Percentiles rank a stretch among this genome's conserved stretches.
Evolutionary conservation across 169 alveolate genomes (phyloP).

Genomic region (Plasmodium billcollinsi): DNA sequence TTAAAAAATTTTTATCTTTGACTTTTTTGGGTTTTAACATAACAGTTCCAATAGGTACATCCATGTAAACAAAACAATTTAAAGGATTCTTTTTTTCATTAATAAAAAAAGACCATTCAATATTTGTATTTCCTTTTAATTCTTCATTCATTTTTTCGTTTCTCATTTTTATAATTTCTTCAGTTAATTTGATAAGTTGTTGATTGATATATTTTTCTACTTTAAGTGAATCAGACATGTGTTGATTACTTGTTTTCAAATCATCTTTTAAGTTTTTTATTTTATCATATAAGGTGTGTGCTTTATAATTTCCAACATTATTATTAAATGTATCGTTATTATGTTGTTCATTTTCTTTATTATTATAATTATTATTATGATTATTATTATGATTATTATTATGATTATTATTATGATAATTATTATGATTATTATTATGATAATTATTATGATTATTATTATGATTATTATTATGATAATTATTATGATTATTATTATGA

Average conservation of each 20-base stretch:
- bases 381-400: too few species aligned
- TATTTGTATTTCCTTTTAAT: not conserved
- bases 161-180: constrained; percentile 20
- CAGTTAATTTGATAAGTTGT: constrained; percentile 25
- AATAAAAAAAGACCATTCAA: constrained; percentile 28
- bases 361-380: too few species aligned
- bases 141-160: constrained; percentile 22
- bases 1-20: constrained; percentile 33
- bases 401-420: too few species aligned
- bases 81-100: constrained; percentile 21
- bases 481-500: too few species aligned
- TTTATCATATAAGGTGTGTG: too few species aligned
- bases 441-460: too few species aligned
- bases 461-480: too few species aligned
- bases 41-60: constrained; percentile 46
- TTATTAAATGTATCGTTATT: too few species aligned
- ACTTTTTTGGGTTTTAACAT: constrained; percentile 50
- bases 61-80: constrained; percentile 52
- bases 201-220: constrained; percentile 27
- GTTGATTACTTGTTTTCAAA: not conserved
- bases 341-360: too few species aligned
- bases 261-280: not conserved
- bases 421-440: too few species aligned
- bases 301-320: too few species aligned
- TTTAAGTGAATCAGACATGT: not conserved